A percentile compares a stretch with the other conserved stretches of the same genome.
phyloP scores from a whole-genome alignment of 441 rosid genomes.

The Theobroma grandiflorum region DNA sequence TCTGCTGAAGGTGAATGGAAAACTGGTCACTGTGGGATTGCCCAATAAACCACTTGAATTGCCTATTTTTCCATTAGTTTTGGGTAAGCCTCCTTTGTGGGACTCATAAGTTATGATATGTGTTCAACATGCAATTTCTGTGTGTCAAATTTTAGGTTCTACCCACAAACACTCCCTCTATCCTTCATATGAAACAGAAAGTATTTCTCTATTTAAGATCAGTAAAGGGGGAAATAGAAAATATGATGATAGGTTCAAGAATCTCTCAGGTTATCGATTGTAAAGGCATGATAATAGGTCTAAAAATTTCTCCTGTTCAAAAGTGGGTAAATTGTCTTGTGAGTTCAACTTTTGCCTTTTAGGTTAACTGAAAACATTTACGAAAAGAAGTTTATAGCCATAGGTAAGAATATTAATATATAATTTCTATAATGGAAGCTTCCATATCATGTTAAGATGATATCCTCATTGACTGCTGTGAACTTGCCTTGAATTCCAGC shows the following conservation, averaged over 20 bases:
- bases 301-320: neutral
- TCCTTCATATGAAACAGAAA: neutral
- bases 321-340: neutral
- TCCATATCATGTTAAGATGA: neutral
- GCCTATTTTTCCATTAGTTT: constrained; percentile 69
- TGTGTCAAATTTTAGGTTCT: neutral
- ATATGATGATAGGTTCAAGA: neutral
- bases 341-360: neutral
- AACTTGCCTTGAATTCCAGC: neutral
- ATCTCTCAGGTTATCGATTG: neutral
- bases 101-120: neutral
- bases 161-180: too few species aligned
- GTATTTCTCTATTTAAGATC: neutral
- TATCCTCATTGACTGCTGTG: neutral
- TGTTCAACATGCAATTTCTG: neutral
- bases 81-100: constrained; percentile 49
- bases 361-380: neutral
- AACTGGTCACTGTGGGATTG: constrained; percentile 71
- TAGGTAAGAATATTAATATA: neutral
- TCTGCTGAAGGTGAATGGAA: constrained; percentile 78
- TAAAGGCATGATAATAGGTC: neutral
- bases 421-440: neutral
- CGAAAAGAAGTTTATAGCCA: neutral
- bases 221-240: neutral
- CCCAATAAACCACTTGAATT: constrained; percentile 80